phyloP scores from a whole-genome alignment of 352 stramenopile species.

The Phytopythium vexans region DNA sequence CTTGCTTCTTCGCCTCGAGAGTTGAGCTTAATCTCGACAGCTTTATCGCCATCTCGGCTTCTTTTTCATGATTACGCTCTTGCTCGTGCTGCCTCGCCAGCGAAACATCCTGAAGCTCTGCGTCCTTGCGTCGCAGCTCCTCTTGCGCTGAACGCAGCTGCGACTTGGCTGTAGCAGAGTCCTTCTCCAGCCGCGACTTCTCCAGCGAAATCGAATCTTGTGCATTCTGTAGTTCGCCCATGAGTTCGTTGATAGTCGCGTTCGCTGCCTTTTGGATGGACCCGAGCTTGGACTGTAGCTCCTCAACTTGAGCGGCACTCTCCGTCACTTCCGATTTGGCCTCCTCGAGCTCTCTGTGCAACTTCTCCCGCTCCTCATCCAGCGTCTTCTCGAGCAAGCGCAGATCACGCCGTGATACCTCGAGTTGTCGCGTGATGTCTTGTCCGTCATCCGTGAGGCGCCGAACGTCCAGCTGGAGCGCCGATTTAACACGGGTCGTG shows the following conservation, averaged over 20 bases:
- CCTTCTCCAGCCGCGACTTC: conserved; percentile 46
- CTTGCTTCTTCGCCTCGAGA: conserved; percentile 62
- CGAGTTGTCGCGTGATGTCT: conserved; percentile 53
- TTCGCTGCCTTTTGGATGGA: conserved; percentile 74
- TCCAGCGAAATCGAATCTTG: conserved; percentile 58
- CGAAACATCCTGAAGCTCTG: conserved; percentile 34
- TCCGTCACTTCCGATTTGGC: conserved; percentile 37
- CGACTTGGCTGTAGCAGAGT: conserved; percentile 31
- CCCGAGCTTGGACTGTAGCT: conserved; percentile 63
- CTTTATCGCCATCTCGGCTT: conserved; percentile 30
- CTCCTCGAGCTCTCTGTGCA: conserved; percentile 51
- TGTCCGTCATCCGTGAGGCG: conserved; percentile 49
- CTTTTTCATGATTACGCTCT: conserved; percentile 19
- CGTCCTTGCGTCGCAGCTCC: conserved; percentile 38
- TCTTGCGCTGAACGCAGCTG: conserved; percentile 45
- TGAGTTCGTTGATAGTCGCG: conserved; percentile 74
- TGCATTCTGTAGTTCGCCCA: conserved; percentile 50
- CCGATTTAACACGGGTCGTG: conserved; percentile 31
- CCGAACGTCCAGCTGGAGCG: conserved; percentile 54
- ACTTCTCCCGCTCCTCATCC: conserved; percentile 33
- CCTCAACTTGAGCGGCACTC: conserved; percentile 31
- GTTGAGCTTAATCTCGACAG: conserved; percentile 15
- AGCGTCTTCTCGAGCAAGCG: conserved; percentile 38
- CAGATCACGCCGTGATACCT: conserved; percentile 57
- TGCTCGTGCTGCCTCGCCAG: conserved; percentile 22